Percentiles rank a stretch among this genome's conserved stretches.
Conservation (phyloP, 768 basidiomycete species). For the Podaxis sp. region DNA sequence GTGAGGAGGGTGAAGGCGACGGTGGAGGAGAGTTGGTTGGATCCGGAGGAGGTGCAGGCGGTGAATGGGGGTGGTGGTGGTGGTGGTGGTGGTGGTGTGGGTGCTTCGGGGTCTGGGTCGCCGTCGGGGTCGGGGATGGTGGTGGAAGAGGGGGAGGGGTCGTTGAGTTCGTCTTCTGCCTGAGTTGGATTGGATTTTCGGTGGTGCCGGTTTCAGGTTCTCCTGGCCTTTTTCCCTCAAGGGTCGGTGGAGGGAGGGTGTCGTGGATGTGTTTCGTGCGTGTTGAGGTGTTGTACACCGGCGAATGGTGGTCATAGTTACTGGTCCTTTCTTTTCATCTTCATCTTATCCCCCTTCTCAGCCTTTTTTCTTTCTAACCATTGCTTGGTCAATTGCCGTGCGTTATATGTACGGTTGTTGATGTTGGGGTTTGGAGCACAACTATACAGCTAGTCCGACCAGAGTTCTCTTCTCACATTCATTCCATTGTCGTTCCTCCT, state of each 20-base stretch:
- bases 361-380: neutral
- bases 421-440: constrained; percentile 4
- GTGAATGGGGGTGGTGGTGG: neutral
- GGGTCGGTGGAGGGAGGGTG: neutral
- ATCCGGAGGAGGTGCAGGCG: constrained; percentile 58
- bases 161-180: constrained; percentile 2
- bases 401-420: neutral
- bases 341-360: neutral
- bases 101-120: neutral
- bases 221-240: neutral
- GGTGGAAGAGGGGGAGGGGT: constrained; percentile 4
- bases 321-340: neutral
- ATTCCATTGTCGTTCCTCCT: neutral
- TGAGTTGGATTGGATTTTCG: neutral
- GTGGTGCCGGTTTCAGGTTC: neutral
- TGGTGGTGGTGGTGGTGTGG: neutral
- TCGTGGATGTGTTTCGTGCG: neutral
- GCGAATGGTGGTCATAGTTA: neutral
- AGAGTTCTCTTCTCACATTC: neutral
- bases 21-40: constrained; percentile 94
- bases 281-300: neutral
- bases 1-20: constrained; percentile 89
- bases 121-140: neutral
- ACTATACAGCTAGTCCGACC: neutral
- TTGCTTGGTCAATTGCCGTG: constrained; percentile 1